Conservation (phyloP, 768 basidiomycete genomes). For the Amyloporia xantha region DNA sequence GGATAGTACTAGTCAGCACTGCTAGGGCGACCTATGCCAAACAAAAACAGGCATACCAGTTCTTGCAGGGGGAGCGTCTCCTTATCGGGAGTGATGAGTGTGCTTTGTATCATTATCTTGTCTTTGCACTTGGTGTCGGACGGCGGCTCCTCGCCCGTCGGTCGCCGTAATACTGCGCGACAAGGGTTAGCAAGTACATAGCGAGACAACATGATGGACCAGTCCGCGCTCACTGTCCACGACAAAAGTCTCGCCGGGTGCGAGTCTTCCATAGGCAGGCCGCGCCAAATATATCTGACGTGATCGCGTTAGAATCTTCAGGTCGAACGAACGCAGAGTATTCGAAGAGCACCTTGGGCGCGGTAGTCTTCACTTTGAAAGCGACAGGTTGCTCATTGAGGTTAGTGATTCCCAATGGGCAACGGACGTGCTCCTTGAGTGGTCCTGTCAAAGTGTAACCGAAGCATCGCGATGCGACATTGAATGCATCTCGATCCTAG, state of each 20-base stretch:
- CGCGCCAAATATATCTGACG: conserved; percentile 90
- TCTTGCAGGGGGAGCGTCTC: conserved; percentile 64
- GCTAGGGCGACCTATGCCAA: background rate
- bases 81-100: conserved; percentile 83
- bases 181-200: background rate
- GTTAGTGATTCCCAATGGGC: conserved; percentile 84
- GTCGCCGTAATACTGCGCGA: conserved; percentile 87
- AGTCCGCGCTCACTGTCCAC: conserved; percentile 56
- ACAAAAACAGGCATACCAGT: no score
- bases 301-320: conserved; percentile 9
- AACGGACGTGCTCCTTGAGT: conserved; percentile 82
- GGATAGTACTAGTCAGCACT: background rate
- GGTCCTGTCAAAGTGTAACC: conserved; percentile 54
- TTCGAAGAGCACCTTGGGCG: conserved; percentile 69
- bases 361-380: conserved; percentile 99
- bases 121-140: conserved; percentile 91
- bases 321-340: background rate
- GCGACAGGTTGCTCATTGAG: conserved; percentile 83
- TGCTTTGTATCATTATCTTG: conserved; percentile 98
- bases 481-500: no score
- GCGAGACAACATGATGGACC: background rate
- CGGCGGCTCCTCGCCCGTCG: conserved; percentile 92
- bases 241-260: conserved; percentile 91
- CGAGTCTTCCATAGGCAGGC: conserved; percentile 95
- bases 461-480: background rate